These are phyloP conservation scores for Podosphaera fusca DNA, from an alignment of 2,329 filamentous ascomycete genomes.

Conservation along the genomic window DNA sequence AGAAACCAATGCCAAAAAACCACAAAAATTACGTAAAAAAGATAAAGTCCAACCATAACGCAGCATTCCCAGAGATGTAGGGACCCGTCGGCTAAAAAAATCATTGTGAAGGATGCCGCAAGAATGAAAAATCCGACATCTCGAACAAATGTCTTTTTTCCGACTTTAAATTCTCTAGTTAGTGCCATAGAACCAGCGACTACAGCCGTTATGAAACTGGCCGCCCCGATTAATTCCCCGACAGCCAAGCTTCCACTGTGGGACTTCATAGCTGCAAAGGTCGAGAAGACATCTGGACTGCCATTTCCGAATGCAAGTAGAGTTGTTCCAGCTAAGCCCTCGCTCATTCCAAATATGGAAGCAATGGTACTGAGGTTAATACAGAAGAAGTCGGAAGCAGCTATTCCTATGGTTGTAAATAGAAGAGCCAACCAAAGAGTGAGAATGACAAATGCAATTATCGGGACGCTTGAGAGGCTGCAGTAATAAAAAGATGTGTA, in stretches of 20 bases:
- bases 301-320: conserved; percentile 95
- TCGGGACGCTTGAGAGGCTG: conserved; percentile 39
- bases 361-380: conserved; percentile 89
- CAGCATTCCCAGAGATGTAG: conserved; percentile 76
- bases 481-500: conserved; percentile 91
- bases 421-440: conserved; percentile 68
- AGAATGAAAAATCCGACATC: conserved; percentile 84
- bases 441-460: conserved; percentile 57
- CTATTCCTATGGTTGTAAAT: conserved; percentile 93
- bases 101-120: conserved; percentile 66
- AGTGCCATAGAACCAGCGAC: conserved; percentile 94
- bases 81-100: conserved; percentile 65
- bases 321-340: conserved; percentile 88
- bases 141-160: conserved; percentile 68
- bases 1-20: conserved; percentile 82
- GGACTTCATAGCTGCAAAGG: conserved; percentile 91
- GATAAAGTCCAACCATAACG: conserved; percentile 75
- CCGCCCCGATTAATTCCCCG: conserved; percentile 83
- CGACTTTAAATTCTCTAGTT: conserved; percentile 83
- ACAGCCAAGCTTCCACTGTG: conserved; percentile 94
- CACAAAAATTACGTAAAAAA: conserved; percentile 72
- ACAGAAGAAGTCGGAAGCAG: conserved; percentile 95
- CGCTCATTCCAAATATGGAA: conserved; percentile 70
- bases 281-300: conserved; percentile 94
- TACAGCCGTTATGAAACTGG: conserved; percentile 86